Evolutionary conservation across 169 alveolate species (phyloP).

Genomic region (Sarcocystis neurona): DNA sequence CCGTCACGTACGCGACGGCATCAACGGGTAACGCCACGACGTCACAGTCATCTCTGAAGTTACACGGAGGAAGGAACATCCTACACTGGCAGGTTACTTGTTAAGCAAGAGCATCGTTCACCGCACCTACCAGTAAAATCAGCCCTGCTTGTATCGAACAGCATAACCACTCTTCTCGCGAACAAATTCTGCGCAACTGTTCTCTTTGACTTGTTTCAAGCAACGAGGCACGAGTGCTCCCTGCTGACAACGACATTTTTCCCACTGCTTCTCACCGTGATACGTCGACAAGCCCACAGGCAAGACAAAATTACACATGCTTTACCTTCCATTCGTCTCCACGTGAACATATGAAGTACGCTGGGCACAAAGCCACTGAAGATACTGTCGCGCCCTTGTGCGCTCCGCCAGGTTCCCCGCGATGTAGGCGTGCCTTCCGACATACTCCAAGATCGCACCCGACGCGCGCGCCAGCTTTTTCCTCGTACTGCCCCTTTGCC

Average conservation of each 20-base stretch:
- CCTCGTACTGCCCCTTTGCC: conserved; percentile 74
- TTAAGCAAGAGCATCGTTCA: no score
- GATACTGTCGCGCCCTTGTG: conserved; percentile 56
- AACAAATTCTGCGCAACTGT: background rate
- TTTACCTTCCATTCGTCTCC: conserved; percentile 69
- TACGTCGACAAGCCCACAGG: background rate
- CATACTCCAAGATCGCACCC: conserved; percentile 75
- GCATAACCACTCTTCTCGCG: background rate
- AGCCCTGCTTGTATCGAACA: no score
- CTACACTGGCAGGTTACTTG: no score
- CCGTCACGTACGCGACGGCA: conserved; percentile 74
- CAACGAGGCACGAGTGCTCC: no score
- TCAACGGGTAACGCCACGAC: conserved; percentile 69
- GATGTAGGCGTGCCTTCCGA: conserved; percentile 60
- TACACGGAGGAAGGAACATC: no score
- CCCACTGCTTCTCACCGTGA: no score
- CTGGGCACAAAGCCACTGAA: conserved; percentile 65
- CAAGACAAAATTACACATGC: background rate
- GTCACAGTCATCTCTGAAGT: conserved; percentile 50
- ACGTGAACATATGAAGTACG: conserved; percentile 53
- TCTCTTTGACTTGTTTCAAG: no score
- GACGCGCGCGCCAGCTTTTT: conserved; percentile 73
- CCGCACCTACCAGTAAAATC: no score
- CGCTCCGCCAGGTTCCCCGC: conserved; percentile 65
- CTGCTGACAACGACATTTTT: no score